Percentiles rank a stretch among this genome's conserved stretches.
phyloP scores from a whole-genome alignment of 164 flowering plant genomes.

The Taxillus chinensis region DNA sequence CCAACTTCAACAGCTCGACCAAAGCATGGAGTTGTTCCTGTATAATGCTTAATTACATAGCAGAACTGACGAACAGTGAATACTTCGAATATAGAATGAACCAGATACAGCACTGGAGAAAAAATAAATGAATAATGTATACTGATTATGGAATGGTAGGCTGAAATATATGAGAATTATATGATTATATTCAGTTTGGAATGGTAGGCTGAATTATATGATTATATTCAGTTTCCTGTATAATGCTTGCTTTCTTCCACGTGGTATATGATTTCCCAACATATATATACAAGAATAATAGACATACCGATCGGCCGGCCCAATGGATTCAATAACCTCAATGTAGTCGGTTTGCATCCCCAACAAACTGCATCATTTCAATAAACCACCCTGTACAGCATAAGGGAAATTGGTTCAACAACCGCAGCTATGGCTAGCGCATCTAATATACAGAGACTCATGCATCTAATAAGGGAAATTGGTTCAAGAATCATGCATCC shows the following conservation, averaged over 20 bases:
- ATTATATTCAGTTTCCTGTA: too few relatives aligned
- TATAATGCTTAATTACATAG: slow-evolving; percentile 34
- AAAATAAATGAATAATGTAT: too few relatives aligned
- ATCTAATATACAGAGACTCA: background rate
- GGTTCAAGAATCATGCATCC: background rate
- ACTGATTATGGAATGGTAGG: too few relatives aligned
- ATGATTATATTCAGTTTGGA: too few relatives aligned
- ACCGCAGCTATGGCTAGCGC: background rate
- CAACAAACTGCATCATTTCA: slow-evolving; percentile 42
- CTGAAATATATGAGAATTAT: too few relatives aligned
- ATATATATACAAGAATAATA: slow-evolving; percentile 12
- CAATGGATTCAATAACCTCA: slow-evolving; percentile 85
- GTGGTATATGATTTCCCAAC: too few relatives aligned
- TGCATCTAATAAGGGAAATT: background rate
- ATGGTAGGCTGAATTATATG: too few relatives aligned
- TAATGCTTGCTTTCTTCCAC: too few relatives aligned
- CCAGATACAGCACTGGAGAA: too few relatives aligned
- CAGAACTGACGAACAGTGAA: slow-evolving; percentile 21
- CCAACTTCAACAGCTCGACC: slow-evolving; percentile 63
- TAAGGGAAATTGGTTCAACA: background rate
- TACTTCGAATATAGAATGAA: background rate
- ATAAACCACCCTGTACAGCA: slow-evolving; percentile 1
- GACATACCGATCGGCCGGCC: slow-evolving; percentile 79
- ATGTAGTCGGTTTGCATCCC: slow-evolving; percentile 60
- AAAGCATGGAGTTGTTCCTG: slow-evolving; percentile 71